Base-by-base conservation (phyloP, 1,139 yeast species). In the Pichia sp. region DNA sequence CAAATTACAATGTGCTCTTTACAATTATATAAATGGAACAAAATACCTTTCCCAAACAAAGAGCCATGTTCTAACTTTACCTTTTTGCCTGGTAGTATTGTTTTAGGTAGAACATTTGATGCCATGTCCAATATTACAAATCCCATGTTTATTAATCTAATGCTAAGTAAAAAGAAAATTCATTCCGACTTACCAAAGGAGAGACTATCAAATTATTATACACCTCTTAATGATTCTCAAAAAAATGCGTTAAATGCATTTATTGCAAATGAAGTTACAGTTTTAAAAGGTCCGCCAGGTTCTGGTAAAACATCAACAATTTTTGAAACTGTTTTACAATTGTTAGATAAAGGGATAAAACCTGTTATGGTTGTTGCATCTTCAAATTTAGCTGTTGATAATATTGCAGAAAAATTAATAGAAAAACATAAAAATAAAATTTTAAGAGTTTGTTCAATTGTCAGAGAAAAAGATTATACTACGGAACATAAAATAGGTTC, bases 251-350 rank as follows among this genome's bases (percentile, higher is more conserved):
- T 80, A 31, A 83, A 79, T 54, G 78, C 82, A 13, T 84, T 78
- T 0, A 57, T 80, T 50, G 79, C 78, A 53, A 80, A 80, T 53
- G 68, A 77, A 2, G 74, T 80, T 22, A 80, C 87, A 0, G 75
- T 91, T 32, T 83, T 91, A 55, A 96, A 89, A 64, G 98, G 97
- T 42, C 96, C 96, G 2, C 96, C 96, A 0, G 96, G 96, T 60
- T 89, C 97, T 0, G 97, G 98, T 65, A 91, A 91, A 60, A 91
- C 98, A 1, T 91, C 91, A 52, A 91, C 98, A 0, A 91, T 91
- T 64, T 67, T 86, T 43, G 87, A 80, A 57, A 75, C 80, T 42
- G 75, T 80, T 43, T 60, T 77, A 41, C 85, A 80, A 56, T 63
- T 80, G 47, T 63, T 78, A 51, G 64, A 68, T 30, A 48, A 50